phyloP scores from a whole-genome alignment of 805 yeast species.

The Komagataella mondaviorum region DNA sequence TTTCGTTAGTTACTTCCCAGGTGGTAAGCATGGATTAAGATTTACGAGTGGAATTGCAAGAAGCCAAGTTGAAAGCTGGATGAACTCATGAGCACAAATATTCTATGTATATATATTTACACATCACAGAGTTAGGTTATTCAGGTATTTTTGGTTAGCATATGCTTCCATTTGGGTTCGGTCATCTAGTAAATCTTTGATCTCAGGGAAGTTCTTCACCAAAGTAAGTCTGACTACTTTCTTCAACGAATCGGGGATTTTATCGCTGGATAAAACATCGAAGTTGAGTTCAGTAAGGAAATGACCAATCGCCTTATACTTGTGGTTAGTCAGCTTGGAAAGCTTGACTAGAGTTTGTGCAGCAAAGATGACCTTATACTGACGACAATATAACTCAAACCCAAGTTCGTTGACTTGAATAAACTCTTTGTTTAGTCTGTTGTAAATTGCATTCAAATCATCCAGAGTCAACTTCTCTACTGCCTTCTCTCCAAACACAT shows the following conservation, averaged over 20 bases:
- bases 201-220: slow-evolving; percentile 8
- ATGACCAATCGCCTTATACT: slow-evolving; percentile 9
- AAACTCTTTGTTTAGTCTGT: slow-evolving; percentile 26
- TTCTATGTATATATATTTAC: background rate
- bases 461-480: slow-evolving; percentile 20
- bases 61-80: slow-evolving; percentile 14
- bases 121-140: background rate
- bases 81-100: slow-evolving; percentile 6
- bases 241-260: slow-evolving; percentile 10
- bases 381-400: slow-evolving; percentile 25
- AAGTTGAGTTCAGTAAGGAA: slow-evolving; percentile 8
- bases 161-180: background rate
- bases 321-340: slow-evolving; percentile 5
- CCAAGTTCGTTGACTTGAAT: slow-evolving; percentile 25
- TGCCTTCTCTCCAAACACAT: slow-evolving; percentile 41
- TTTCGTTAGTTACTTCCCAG: slow-evolving; percentile 81
- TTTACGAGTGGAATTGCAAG: slow-evolving; percentile 39
- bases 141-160: background rate
- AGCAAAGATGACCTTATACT: slow-evolving; percentile 29
- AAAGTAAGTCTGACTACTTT: slow-evolving; percentile 13
- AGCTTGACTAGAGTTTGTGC: slow-evolving; percentile 27
- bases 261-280: slow-evolving; percentile 4
- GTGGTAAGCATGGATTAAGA: slow-evolving; percentile 64
- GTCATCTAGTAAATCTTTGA: slow-evolving; percentile 4
- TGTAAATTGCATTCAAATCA: slow-evolving; percentile 21